These are phyloP conservation scores for Xylariales sp. DNA, from an alignment of 2,329 filamentous ascomycete species.

Conservation along the genomic window DNA sequence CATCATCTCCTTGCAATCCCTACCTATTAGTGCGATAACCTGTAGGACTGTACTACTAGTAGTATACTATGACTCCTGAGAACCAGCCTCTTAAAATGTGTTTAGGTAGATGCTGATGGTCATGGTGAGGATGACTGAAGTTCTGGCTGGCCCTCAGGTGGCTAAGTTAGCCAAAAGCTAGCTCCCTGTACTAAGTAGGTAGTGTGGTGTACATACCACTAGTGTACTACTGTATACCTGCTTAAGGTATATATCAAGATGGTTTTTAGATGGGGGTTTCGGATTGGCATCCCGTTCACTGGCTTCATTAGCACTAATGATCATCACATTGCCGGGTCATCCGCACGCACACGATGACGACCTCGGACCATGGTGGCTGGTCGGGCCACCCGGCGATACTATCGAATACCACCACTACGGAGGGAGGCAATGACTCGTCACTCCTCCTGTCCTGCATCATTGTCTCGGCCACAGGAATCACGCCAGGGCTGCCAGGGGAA, in stretches of 20 bases:
- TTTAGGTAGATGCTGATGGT: background rate
- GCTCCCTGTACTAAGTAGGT: background rate
- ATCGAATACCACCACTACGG: conserved; percentile 12
- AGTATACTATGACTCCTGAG: too few relatives aligned
- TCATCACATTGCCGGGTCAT: conserved; percentile 34
- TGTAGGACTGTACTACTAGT: too few relatives aligned
- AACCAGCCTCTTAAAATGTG: background rate
- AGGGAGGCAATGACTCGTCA: conserved; percentile 37
- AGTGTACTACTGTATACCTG: too few relatives aligned
- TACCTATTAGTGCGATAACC: background rate
- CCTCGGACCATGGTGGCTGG: conserved; percentile 30
- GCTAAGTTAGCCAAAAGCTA: background rate
- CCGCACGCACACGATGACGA: conserved; percentile 29
- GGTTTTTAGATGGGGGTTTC: background rate
- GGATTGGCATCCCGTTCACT: conserved; percentile 12
- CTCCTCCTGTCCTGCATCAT: conserved; percentile 29
- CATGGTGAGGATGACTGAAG: background rate
- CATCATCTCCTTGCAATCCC: background rate
- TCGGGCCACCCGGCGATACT: conserved; percentile 26
- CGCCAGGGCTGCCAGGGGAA: conserved; percentile 9
- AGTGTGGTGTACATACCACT: background rate
- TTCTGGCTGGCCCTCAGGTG: background rate
- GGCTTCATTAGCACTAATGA: conserved; percentile 22
- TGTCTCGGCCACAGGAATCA: conserved; percentile 33
- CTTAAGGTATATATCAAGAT: background rate